Evolutionary conservation across 306 rosid genomes (phyloP), one percentile per base, ranked within the genome.

Genomic region (Senna tora): DNA sequence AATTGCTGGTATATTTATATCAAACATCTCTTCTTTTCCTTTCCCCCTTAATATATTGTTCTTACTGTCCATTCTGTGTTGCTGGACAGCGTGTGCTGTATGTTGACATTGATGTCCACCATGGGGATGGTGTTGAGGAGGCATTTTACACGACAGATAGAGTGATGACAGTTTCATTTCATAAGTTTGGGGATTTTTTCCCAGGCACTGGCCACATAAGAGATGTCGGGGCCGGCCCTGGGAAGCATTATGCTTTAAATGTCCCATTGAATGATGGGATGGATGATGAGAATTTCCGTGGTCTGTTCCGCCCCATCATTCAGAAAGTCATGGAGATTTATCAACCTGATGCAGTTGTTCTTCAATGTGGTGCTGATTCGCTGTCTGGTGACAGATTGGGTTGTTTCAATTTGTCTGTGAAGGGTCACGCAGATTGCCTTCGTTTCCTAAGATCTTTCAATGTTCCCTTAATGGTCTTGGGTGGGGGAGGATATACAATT

Each of bases 81-180:
- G 15, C 67, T 56, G 61, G 50, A 25, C 87, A 92, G 98, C 98
- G 98, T 52, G 96, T 92, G 51, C 81, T 92, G 57, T 92, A 91
- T 60, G 82, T 88, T 46, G 97, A 91, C 67, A 88, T 91, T 69
- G 97, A 91, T 71, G 97, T 91, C 33, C 96, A 92, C 80, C 98
- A 92, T 14, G 98, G 98, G 33, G 98, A 92, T 74, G 98, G 98
- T n/a, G 98, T 92, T 51, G 98, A 92, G 83, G 96, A 92, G 82
- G 98, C 98, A n/a, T 92, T 92, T 76, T 92, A 92, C 80, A 86
- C 95, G 61, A 92, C 98, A 14, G 96, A 92, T 56, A 86, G 98
- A 77, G 98, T 92, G 74, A 90, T 92, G 98, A 90, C 98, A 0
- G 95, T 92, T 50, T 90, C 96, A 6, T 92, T 92, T 49, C 98